Evolutionary conservation across 2,329 filamentous ascomycete species (phyloP).

Genomic region (Monosporascus sp.): DNA sequence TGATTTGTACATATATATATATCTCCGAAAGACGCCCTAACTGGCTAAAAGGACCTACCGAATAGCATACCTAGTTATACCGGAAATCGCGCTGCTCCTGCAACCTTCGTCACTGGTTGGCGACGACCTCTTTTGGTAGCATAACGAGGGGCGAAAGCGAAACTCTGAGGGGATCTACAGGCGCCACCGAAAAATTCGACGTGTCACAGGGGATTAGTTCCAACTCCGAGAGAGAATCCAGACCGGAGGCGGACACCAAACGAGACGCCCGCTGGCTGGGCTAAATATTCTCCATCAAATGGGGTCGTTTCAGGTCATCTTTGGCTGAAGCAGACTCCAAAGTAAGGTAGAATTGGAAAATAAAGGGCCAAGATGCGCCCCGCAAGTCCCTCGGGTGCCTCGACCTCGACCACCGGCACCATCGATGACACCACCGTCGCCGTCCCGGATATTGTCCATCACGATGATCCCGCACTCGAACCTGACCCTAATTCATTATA

Average conservation of each 20-base stretch:
- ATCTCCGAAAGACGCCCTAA: too few species aligned
- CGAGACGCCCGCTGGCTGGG: slow-evolving; percentile 8
- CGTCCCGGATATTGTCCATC: background rate
- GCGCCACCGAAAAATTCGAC: background rate
- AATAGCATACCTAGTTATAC: too few species aligned
- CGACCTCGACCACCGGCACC: background rate
- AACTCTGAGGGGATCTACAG: background rate
- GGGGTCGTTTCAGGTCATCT: background rate
- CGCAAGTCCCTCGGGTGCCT: background rate
- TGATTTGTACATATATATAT: too few species aligned
- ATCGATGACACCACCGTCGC: background rate
- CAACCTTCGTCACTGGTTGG: too few species aligned
- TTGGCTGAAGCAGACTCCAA: background rate
- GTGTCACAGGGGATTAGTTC: background rate
- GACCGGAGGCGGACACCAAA: background rate
- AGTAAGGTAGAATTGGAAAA: background rate
- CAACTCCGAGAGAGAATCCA: background rate
- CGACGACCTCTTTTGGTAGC: too few species aligned
- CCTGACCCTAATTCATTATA: background rate
- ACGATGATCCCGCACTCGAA: background rate
- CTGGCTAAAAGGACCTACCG: too few species aligned
- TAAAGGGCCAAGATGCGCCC: background rate
- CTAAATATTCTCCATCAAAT: slow-evolving; percentile 2
- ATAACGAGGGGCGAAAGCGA: too few species aligned
- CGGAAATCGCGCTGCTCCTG: too few species aligned